Evolutionary conservation across 495 filamentous ascomycete genomes (phyloP).

Genomic region (Aspergillus bridgeri): DNA sequence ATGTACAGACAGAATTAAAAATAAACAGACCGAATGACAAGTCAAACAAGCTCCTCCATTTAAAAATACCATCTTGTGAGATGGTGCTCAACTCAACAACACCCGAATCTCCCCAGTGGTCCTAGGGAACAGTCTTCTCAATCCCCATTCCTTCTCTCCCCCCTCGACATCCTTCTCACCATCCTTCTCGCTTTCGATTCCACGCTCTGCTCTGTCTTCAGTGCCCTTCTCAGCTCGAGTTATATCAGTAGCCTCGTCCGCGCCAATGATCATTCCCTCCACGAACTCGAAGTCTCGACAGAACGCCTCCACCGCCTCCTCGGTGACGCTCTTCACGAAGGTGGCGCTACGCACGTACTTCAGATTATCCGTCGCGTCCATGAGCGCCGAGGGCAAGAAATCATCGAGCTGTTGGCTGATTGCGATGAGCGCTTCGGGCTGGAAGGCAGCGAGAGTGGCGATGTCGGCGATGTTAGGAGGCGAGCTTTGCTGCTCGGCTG

Average conservation of each 20-base stretch:
- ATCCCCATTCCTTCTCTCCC: conserved; percentile 38
- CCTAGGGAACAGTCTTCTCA: conserved; percentile 72
- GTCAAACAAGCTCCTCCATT: too few species aligned
- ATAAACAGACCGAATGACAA: not conserved
- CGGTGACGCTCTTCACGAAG: conserved; percentile 70
- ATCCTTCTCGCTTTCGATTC: conserved; percentile 29
- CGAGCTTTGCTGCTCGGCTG: conserved; percentile 26
- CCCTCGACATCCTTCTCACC: conserved; percentile 10
- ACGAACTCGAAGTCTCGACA: conserved; percentile 88
- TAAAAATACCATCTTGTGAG: too few species aligned
- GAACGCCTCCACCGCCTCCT: conserved; percentile 81
- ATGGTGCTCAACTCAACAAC: conserved; percentile 50
- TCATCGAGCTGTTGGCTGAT: conserved; percentile 80
- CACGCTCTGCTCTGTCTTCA: conserved; percentile 23
- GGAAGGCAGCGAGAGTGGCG: conserved; percentile 55
- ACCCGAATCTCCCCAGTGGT: conserved; percentile 85
- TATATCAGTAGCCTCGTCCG: conserved; percentile 49
- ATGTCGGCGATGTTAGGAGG: conserved; percentile 48
- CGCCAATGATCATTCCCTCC: conserved; percentile 63
- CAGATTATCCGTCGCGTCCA: conserved; percentile 83
- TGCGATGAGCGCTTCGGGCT: conserved; percentile 56
- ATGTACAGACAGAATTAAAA: conserved; percentile 3
- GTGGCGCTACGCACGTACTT: conserved; percentile 64
- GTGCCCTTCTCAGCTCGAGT: conserved; percentile 25
- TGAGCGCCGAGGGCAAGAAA: conserved; percentile 86